Percentiles rank a stretch among this genome's conserved stretches.
phyloP scores from a whole-genome alignment of 768 basidiomycete species.

The Tulasnella sp. region DNA sequence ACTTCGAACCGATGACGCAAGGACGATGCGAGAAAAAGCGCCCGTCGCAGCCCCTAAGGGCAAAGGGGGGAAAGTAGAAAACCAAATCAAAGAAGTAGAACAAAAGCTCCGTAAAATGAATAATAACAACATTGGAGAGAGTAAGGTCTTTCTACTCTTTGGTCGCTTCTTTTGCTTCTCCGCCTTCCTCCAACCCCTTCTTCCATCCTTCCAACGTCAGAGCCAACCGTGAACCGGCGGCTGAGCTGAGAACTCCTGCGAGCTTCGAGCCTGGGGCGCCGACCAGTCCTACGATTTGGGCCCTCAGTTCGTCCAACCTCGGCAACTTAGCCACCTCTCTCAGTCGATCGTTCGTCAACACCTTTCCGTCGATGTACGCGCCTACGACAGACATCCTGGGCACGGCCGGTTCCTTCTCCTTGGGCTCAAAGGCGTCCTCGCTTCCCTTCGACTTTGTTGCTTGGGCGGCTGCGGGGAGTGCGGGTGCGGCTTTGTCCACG shows the following conservation, averaged over 20 bases:
- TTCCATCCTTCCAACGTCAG: slow-evolving; percentile 23
- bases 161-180: slow-evolving; percentile 1
- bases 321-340: slow-evolving; percentile 18
- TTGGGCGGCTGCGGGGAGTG: not conserved
- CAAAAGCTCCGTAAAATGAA: not conserved
- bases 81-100: not conserved
- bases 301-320: slow-evolving; percentile 15
- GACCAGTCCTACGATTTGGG: slow-evolving; percentile 21
- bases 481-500: slow-evolving; percentile 16
- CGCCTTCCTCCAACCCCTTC: slow-evolving; percentile 1
- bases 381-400: slow-evolving; percentile 14
- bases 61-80: slow-evolving; percentile 4
- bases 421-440: slow-evolving; percentile 19
- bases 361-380: slow-evolving; percentile 24
- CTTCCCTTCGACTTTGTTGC: no score
- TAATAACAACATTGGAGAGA: not conserved
- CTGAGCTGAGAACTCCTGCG: slow-evolving; percentile 14
- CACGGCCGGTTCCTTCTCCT: slow-evolving; percentile 8
- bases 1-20: slow-evolving; percentile 6
- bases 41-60: not conserved
- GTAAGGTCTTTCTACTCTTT: not conserved
- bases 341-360: not conserved
- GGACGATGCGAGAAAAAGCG: not conserved
- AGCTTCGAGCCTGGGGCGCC: slow-evolving; percentile 9
- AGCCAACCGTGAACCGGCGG: slow-evolving; percentile 11